Evolutionary conservation across 2,329 filamentous ascomycete genomes (phyloP).

Genomic region (Davidsoniella eucalypti): DNA sequence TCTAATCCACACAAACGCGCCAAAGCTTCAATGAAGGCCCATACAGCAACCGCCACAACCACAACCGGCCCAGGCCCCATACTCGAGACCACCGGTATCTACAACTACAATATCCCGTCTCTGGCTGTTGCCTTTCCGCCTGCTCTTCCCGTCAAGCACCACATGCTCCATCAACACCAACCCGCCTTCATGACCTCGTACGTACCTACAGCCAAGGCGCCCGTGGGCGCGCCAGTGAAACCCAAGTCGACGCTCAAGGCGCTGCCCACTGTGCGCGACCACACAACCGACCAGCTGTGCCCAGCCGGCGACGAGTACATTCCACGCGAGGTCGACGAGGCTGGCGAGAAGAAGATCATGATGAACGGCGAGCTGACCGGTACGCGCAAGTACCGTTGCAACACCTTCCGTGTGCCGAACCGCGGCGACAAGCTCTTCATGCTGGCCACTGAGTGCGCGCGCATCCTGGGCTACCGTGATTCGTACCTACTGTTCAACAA

Average conservation of each 20-base stretch:
- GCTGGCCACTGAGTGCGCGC: slow-evolving; percentile 92
- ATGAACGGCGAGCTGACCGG: slow-evolving; percentile 66
- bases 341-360: slow-evolving; percentile 87
- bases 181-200: neutral
- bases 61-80: slow-evolving; percentile 4
- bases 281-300: slow-evolving; percentile 90
- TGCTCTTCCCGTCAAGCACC: neutral
- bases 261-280: slow-evolving; percentile 84
- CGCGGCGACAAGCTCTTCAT: slow-evolving; percentile 92
- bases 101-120: slow-evolving; percentile 17
- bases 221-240: slow-evolving; percentile 48
- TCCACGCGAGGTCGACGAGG: slow-evolving; percentile 80
- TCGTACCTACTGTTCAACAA: slow-evolving; percentile 99
- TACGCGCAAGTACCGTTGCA: slow-evolving; percentile 74
- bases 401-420: slow-evolving; percentile 84
- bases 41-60: slow-evolving; percentile 2
- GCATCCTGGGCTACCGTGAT: slow-evolving; percentile 84
- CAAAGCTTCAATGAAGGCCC: slow-evolving; percentile 13
- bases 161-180: neutral
- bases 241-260: slow-evolving; percentile 80
- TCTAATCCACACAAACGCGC: neutral
- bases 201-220: neutral
- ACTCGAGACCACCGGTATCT: slow-evolving; percentile 5
- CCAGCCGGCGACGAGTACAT: slow-evolving; percentile 86
- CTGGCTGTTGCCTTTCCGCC: slow-evolving; percentile 19